These are phyloP conservation scores for Termitomyces sp. DNA, from an alignment of 768 basidiomycete genomes.

Conservation along the genomic window DNA sequence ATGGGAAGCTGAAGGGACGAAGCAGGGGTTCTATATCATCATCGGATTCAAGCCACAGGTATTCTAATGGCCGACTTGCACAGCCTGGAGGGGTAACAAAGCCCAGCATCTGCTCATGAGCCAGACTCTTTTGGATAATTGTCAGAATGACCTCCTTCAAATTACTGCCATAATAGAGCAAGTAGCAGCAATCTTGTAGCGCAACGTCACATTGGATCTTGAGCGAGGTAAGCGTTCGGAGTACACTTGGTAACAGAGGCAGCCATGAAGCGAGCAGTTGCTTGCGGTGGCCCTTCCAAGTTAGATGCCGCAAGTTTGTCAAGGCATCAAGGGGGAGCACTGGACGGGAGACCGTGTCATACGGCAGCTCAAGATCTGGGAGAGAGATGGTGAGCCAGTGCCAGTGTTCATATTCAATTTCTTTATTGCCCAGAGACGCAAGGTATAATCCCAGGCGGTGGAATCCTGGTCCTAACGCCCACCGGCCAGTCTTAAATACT, in stretches of 20 bases:
- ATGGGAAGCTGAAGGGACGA: not conserved
- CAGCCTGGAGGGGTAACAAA: not conserved
- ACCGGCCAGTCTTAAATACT: not conserved
- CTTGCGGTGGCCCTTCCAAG: not conserved
- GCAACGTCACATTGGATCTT: not conserved
- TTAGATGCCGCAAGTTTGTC: not conserved
- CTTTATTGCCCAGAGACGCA: not conserved
- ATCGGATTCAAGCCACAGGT: not conserved
- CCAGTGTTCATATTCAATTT: no score
- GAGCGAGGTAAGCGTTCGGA: no score
- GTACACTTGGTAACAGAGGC: no score
- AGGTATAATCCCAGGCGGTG: no score
- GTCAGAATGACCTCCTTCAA: no score
- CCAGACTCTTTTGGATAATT: not conserved
- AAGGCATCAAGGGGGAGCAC: no score
- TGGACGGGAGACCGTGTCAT: not conserved
- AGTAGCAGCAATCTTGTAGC: not conserved
- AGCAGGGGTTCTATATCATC: not conserved
- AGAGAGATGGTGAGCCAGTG: not conserved
- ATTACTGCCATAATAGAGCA: not conserved
- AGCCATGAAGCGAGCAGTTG: no score
- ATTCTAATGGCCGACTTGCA: not conserved
- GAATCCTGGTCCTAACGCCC: not conserved
- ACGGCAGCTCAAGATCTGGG: not conserved
- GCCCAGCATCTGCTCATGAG: no score